These are phyloP conservation scores for Lindgomyces ingoldianus DNA, from an alignment of 495 filamentous ascomycete genomes.

Conservation along the genomic window DNA sequence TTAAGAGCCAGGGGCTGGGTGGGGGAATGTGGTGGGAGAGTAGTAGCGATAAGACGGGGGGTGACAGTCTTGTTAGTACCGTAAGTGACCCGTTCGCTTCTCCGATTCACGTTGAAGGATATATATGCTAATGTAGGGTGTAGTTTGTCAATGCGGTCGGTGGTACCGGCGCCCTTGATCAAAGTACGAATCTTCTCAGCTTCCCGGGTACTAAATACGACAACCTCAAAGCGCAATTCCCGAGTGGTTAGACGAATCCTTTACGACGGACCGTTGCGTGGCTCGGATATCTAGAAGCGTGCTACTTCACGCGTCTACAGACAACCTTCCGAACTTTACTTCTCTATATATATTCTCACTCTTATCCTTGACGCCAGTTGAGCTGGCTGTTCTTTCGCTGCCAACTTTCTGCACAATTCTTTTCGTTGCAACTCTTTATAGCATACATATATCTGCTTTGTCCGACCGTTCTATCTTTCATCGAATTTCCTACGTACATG, in stretches of 20 bases:
- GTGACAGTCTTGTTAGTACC: slow-evolving; percentile 34
- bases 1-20: slow-evolving; percentile 64
- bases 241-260: slow-evolving; percentile 1
- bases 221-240: slow-evolving; percentile 35
- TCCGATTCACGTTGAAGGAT: background rate
- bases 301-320: background rate
- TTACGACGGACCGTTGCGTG: background rate
- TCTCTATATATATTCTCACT: background rate
- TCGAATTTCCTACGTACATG: background rate
- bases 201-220: slow-evolving; percentile 36
- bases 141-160: slow-evolving; percentile 30
- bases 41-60: slow-evolving; percentile 65
- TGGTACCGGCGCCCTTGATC: slow-evolving; percentile 30
- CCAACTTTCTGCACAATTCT: no score
- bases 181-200: slow-evolving; percentile 29
- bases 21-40: slow-evolving; percentile 93
- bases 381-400: no score
- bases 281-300: background rate
- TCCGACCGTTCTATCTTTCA: background rate
- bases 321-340: background rate
- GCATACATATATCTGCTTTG: background rate
- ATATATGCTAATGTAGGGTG: background rate
- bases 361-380: background rate
- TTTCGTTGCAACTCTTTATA: no score
- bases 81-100: slow-evolving; percentile 15